phyloP scores from a whole-genome alignment of 208 protist genomes.

The Porcisia hertigi region DNA sequence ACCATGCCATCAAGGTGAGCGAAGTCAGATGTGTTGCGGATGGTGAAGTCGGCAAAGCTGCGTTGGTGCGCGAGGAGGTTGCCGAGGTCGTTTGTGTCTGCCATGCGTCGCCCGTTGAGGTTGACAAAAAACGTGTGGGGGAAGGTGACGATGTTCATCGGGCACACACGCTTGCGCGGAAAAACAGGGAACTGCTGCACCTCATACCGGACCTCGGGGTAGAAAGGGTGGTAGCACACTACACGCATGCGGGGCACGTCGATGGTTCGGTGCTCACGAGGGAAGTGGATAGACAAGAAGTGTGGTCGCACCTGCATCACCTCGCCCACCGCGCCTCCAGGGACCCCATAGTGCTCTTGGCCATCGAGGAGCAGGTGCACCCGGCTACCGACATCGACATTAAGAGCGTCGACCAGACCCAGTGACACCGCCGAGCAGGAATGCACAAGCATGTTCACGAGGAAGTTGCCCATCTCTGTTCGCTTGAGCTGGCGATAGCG shows the following conservation, averaged over 20 bases:
- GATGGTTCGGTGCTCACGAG: conserved; percentile 66
- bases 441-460: conserved; percentile 76
- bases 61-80: conserved; percentile 86
- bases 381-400: conserved; percentile 63
- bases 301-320: conserved; percentile 78
- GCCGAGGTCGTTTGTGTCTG: conserved; percentile 90
- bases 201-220: conserved; percentile 76
- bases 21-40: conserved; percentile 76
- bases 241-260: conserved; percentile 81
- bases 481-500: conserved; percentile 69
- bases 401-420: conserved; percentile 71
- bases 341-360: conserved; percentile 48
- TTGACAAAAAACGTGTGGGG: conserved; percentile 60
- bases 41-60: conserved; percentile 77
- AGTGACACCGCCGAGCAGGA: conserved; percentile 51
- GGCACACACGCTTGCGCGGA: conserved; percentile 69
- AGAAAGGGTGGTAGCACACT: conserved; percentile 68
- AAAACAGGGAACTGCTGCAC: conserved; percentile 87
- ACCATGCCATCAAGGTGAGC: conserved; percentile 80
- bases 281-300: conserved; percentile 81
- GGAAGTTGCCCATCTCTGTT: conserved; percentile 78
- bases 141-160: conserved; percentile 58
- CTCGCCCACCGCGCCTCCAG: conserved; percentile 81
- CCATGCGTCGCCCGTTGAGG: conserved; percentile 78
- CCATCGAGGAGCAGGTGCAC: conserved; percentile 80